Base-by-base conservation (phyloP, 2,329 filamentous ascomycete species). In the Colletotrichum sp. region DNA sequence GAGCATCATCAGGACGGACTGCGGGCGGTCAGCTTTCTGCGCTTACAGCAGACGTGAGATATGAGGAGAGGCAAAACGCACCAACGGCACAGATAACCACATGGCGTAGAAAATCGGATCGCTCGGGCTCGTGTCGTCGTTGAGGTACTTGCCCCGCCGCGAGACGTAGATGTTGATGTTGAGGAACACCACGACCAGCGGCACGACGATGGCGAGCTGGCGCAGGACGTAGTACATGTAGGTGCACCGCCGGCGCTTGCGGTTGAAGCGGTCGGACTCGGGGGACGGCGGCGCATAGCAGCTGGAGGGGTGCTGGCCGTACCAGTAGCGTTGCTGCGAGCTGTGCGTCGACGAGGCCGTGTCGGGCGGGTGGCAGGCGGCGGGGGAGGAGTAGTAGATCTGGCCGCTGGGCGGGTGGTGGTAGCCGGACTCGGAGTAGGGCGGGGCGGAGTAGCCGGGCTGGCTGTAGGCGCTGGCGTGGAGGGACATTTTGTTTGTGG, bases 151-250 rank as follows among this genome's bases (percentile, higher is more conserved):
- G 8, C 77, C 77, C 26, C 75, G 55, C 13, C 77, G 57, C 28
- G 77, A 77, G 10, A 75, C 75, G 34, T 78, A 78, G 21, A 78
- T 78, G 67, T 78, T 78, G 72, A 77, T 58, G 60, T 77, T 78
- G n/a, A 78, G 58, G 26, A 77, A 65, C 30, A 78, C 65, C 9
- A 76, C 34, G 60, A 78, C 72, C 12, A 77, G 16, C 4, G 77
- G 76, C 58, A 77, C 61, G 69, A 78, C 64, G 26, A 94, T 85
- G 63, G 92, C 88, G 28, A 74, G 38, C 71, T 82, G 80, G 16
- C 80, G 78, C 67, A 87, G 77, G 58, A 85, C 82, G 72, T 78
- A 80, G 78, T 86, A 87, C 24, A 79, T 80, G 32, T 83, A 81
- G 9, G 81, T 77, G 77, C 81, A 82, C 78, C 86, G 86, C 48